Conservation (phyloP, 2,329 filamentous ascomycete genomes). For the Aspergillus fischeri region DNA sequence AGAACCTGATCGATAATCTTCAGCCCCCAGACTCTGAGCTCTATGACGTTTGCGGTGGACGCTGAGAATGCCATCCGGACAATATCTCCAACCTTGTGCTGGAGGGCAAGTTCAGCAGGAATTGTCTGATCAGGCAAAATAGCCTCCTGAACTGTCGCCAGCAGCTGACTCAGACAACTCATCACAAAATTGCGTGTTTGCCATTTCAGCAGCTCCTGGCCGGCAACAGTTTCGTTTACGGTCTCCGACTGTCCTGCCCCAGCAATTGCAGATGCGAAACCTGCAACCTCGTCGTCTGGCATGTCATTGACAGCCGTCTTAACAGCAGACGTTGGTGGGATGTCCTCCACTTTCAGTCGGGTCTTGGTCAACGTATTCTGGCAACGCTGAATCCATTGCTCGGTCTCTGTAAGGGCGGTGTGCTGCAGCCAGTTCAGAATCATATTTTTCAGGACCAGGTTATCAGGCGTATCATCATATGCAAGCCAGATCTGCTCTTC, state of each 20-base stretch:
- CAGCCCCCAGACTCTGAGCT: slow-evolving; percentile 83
- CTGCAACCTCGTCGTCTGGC: slow-evolving; percentile 93
- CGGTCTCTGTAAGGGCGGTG: slow-evolving; percentile 74
- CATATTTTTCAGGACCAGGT: slow-evolving; percentile 79
- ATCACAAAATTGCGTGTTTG: slow-evolving; percentile 94
- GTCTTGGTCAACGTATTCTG: slow-evolving; percentile 88
- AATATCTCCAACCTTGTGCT: slow-evolving; percentile 82
- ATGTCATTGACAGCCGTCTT: slow-evolving; percentile 64
- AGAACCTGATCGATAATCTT: slow-evolving; percentile 91
- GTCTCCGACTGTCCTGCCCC: slow-evolving; percentile 56
- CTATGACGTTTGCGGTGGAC: slow-evolving; percentile 86
- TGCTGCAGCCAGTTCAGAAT: slow-evolving; percentile 92
- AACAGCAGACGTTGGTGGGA: slow-evolving; percentile 32
- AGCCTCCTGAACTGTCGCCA: slow-evolving; percentile 73
- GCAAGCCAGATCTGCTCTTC: slow-evolving; percentile 91
- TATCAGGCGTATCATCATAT: slow-evolving; percentile 70
- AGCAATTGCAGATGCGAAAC: slow-evolving; percentile 75
- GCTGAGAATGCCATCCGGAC: slow-evolving; percentile 97
- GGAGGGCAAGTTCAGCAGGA: slow-evolving; percentile 70
- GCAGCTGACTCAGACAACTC: slow-evolving; percentile 78
- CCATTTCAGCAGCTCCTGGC: slow-evolving; percentile 89
- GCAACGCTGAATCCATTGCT: slow-evolving; percentile 81
- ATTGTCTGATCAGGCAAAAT: slow-evolving; percentile 74
- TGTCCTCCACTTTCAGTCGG: slow-evolving; percentile 59
- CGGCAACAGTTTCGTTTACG: slow-evolving; percentile 47